Percentiles rank a stretch among this genome's conserved stretches.
Evolutionary conservation across 1,284 basidiomycete genomes (phyloP).

Genomic region (Afroboletus lepidellus): DNA sequence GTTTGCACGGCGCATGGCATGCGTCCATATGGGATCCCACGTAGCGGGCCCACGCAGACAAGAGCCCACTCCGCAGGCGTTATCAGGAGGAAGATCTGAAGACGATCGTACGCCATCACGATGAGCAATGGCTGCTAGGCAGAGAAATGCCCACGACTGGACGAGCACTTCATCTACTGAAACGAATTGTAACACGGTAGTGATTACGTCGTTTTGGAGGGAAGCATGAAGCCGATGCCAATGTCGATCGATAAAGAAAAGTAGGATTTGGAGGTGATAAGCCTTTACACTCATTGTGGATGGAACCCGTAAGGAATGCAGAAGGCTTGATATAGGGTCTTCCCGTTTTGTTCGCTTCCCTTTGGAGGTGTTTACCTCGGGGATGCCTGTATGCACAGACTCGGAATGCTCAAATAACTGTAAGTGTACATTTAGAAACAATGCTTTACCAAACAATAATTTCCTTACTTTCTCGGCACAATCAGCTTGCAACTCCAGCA

Average conservation of each 20-base stretch:
- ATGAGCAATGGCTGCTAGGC: conserved; percentile 67
- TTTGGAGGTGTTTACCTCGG: conserved; percentile 21
- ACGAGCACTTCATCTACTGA: conserved; percentile 61
- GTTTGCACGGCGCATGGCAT: conserved; percentile 73
- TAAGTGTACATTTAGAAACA: conserved; percentile 14
- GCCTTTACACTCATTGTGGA: conserved; percentile 35
- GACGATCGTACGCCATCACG: conserved; percentile 37
- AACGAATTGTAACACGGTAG: conserved; percentile 58
- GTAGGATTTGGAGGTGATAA: conserved; percentile 72
- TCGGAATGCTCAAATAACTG: conserved; percentile 66
- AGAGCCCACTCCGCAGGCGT: neutral
- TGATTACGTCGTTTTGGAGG: conserved; percentile 56
- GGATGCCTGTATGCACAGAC: conserved; percentile 44
- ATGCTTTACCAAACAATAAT: conserved; percentile 1
- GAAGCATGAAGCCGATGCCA: conserved; percentile 59
- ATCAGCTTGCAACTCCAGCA: conserved; percentile 83
- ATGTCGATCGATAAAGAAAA: conserved; percentile 82
- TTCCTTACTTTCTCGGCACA: conserved; percentile 62
- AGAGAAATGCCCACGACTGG: conserved; percentile 83
- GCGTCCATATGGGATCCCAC: conserved; percentile 82
- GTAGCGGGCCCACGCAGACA: conserved; percentile 29
- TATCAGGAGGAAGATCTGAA: conserved; percentile 4
- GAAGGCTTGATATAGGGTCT: conserved; percentile 58
- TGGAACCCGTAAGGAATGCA: conserved; percentile 48
- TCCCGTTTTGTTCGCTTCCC: conserved; percentile 54